phyloP scores from a whole-genome alignment of 2,329 filamentous ascomycete species.

The Phymatotrichopsis omnivora region DNA sequence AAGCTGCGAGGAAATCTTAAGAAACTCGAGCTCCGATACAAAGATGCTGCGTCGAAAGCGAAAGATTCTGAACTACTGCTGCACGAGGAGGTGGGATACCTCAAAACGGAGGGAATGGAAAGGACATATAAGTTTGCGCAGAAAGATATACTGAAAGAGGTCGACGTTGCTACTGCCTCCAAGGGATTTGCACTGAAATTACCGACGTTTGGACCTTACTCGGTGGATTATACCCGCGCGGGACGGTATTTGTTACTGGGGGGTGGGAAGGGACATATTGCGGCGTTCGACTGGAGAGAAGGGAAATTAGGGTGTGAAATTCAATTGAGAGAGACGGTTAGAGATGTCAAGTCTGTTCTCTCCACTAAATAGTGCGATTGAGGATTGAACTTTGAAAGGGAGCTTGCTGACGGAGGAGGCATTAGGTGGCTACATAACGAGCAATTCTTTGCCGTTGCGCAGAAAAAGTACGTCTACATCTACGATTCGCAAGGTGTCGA shows the following conservation, averaged over 20 bases:
- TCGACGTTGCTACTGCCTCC: slow-evolving; percentile 74
- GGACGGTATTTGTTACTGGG: slow-evolving; percentile 76
- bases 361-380: slow-evolving; percentile 45
- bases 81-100: slow-evolving; percentile 73
- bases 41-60: slow-evolving; percentile 68
- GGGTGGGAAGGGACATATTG: slow-evolving; percentile 86
- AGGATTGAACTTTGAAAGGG: slow-evolving; percentile 43
- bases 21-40: slow-evolving; percentile 69
- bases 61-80: slow-evolving; percentile 93
- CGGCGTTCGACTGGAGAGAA: slow-evolving; percentile 91
- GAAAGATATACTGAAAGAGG: slow-evolving; percentile 64
- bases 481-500: slow-evolving; percentile 89
- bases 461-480: slow-evolving; percentile 95
- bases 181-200: slow-evolving; percentile 74
- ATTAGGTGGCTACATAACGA: slow-evolving; percentile 31
- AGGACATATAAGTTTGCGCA: slow-evolving; percentile 87
- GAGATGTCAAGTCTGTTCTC: slow-evolving; percentile 85
- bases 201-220: slow-evolving; percentile 73
- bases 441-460: slow-evolving; percentile 76
- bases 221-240: slow-evolving; percentile 80
- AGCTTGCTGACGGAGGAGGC: not conserved
- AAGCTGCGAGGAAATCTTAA: slow-evolving; percentile 76
- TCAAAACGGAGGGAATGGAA: slow-evolving; percentile 88
- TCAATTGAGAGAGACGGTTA: slow-evolving; percentile 79
- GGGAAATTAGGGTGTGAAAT: slow-evolving; percentile 86